Base-by-base conservation (phyloP, 75 land plant species). In the Pinus albicaulis region DNA sequence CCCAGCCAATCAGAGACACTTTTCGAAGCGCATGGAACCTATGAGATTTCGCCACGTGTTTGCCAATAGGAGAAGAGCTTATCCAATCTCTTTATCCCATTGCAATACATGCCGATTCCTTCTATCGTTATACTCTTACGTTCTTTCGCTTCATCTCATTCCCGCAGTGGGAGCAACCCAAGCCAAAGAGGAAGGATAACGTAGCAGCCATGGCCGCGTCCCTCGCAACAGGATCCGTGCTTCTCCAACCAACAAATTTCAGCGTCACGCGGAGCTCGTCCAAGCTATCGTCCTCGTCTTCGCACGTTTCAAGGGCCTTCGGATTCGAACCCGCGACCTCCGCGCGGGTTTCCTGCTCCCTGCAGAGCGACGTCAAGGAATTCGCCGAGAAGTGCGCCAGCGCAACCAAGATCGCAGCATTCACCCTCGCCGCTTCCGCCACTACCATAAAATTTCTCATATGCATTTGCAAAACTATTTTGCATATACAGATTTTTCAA, bases 261-360 rank as follows among this genome's bases (percentile, higher is more conserved):
- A 84, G 83, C 73, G 25, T 48, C 66, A 38, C 71, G 53, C 25
- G 56, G 19, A 13, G 48, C 61, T 23, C 71, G 24, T 34, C 71
- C 25, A 48, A 60, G 0, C 48, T 56, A 16, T 77, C 76, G 25
- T 68, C 71, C 20, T 79, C 92, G 1, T 62, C 85, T 0, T 78
- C 72, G 5, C 48, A 63, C 20, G 74, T 88, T 56, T 78, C 86
- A 76, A 86, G 81, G 79, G 87, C 91, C 31, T 91, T 91, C 77
- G 94, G 92, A 10, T 41, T 87, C 44, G 89, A 86, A 52, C 57
- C 85, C 60, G 69, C 84, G 22, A 73, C 68, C 48, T 48, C 59
- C 20, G 74, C 84, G 24, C 74, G 91, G 71, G 59, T 96, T 66
- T 84, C 89, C 60, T 96, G 99, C 92, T 88, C 89, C 17, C 77